Base-by-base conservation (phyloP, 1,284 basidiomycete species). In the Vanrija humicola region DNA sequence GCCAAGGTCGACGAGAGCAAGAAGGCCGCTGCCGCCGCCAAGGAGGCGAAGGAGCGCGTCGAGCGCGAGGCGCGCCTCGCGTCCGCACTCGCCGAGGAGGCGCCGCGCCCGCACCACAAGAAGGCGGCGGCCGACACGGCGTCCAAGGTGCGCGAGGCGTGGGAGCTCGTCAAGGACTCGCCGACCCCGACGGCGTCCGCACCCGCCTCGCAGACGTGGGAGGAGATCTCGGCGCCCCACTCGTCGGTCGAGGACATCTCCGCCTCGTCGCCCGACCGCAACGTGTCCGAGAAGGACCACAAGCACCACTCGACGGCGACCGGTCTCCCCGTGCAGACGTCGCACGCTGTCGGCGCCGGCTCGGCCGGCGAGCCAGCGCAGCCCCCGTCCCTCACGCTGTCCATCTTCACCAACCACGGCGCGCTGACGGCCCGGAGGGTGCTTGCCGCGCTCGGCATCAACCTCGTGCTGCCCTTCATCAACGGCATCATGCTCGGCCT, bases 401-500 rank as follows among this genome's bases (percentile, higher is more conserved):
- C 87, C 16, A 81, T 93, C 57, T 90, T 91, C 75, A 86, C 91
- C 68, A 82, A 82, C 47, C 89, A 91, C 6, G 82, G 86, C 8
- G 81, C 89, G 56, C 87, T 90, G 67, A 86, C 90, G 65, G 65
- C 86, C 28, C 82, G 83, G 44, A 87, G 90, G 9, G 77, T 96
- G 55, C 70, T 89, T 43, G 89, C 92, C 5, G 86, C 89, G 8
- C 73, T 98, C 55, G 89, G 89, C 39, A 93, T 98, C 78, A 98
- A 98, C 75, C 77, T 98, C 56, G 77, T 93, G 2, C 80, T 98
- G 43, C 95, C 95, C 0, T 98, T 98, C 73, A 83, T 98, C 46
- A 98, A 98, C 70, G 95, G 95, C 26, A 89, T 98, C 66, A 96
- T 98, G 91, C 84, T 98, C 46, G 95, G 95, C 10, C 94, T 98